Evolutionary conservation across 2,329 filamentous ascomycete species (phyloP), one percentile per base, ranked within the genome.

Genomic region (Claviceps monticola): DNA sequence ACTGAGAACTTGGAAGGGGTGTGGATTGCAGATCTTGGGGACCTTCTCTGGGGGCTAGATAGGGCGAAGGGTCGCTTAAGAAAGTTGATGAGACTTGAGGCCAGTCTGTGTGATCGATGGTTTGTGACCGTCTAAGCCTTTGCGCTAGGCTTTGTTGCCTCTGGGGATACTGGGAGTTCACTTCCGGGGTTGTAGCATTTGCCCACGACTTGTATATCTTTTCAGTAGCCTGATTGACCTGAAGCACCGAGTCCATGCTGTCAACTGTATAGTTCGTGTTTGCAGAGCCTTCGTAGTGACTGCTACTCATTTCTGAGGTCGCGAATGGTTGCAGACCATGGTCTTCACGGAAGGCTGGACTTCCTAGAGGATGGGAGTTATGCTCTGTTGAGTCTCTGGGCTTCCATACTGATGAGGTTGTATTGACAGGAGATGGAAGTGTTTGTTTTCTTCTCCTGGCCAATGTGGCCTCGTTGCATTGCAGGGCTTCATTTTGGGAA

Each of bases 51-150:
- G 39, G 5, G 6, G 42, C 43, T n/a, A 39, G 46, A 17, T 14
- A 9, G 1, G 52, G 50, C 9, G 48, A 37, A 19, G n/a, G 29
- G 4, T 48, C 29, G 23, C 16, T 36, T 2, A 37, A 16, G 16
- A 19, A 26, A 19, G 26, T 42, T 5, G 38, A 46, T n/a, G 48
- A 14, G 42, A 36, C 21, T 39, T 17, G 19, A 53, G 52, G n/a
- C 55, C 60, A 29, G 4, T 17, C 23, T 21, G 34, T 13, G 4
- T 45, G 62, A 2, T 56, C 58, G 5, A 58, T 61, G 48, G 62
- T 67, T 51, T 64, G 63, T 49, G 63, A 63, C 14, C 59, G 58
- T 38, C 59, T 58, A 2, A 60, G 58, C 34, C 55, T 56, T 11
- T 61, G 59, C 13, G 55, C 16, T 3, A 56, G 52, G 37, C 50